These are phyloP conservation scores for Hyaloscypha bicolor DNA, from an alignment of 495 filamentous ascomycete genomes.

Conservation along the genomic window DNA sequence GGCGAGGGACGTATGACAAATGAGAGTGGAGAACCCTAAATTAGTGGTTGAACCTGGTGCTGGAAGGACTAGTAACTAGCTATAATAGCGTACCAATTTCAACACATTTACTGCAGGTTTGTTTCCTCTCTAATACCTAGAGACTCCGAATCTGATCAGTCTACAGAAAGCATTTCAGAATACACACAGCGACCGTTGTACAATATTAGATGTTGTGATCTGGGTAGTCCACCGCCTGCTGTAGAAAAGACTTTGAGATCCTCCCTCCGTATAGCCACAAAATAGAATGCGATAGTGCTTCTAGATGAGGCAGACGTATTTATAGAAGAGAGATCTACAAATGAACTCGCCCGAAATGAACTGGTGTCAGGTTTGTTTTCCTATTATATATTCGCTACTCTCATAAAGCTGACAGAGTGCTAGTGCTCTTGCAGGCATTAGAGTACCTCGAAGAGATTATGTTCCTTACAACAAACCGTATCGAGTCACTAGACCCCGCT, in stretches of 20 bases:
- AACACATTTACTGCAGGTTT: background rate
- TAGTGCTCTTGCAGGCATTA: constrained; percentile 32
- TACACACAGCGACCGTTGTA: background rate
- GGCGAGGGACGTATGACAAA: no score
- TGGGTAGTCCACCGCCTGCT: background rate
- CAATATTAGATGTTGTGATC: background rate
- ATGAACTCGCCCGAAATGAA: constrained; percentile 52
- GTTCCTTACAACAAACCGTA: constrained; percentile 32
- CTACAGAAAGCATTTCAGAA: background rate
- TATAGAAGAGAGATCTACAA: constrained; percentile 46
- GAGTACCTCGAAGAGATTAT: constrained; percentile 33
- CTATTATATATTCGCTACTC: no score
- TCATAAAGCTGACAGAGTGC: no score
- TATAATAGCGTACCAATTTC: no score
- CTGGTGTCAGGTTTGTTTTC: constrained; percentile 40
- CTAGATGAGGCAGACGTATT: constrained; percentile 55
- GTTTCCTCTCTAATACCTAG: background rate
- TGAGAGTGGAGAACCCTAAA: no score
- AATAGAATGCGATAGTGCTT: constrained; percentile 55
- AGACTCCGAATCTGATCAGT: background rate
- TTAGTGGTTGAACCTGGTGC: no score
- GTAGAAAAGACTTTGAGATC: background rate
- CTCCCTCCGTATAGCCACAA: background rate
- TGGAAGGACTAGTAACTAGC: no score
- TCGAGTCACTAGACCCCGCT: constrained; percentile 36